Base-by-base conservation (phyloP, 106 monocot species). In the Phalaenopsis aphrodite region DNA sequence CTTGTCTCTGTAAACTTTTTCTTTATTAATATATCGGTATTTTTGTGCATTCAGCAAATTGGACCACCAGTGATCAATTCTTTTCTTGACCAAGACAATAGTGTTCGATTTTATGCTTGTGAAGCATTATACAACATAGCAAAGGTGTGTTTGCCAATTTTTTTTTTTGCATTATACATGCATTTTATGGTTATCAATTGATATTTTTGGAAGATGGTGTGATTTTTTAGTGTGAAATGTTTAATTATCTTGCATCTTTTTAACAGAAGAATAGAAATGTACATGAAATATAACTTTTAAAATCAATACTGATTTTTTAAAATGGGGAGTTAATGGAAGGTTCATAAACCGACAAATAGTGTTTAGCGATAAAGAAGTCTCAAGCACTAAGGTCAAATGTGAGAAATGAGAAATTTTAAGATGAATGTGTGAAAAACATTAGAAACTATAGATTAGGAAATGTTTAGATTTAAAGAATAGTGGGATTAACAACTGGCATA, bases 81-180 rank as follows among this genome's bases (percentile, higher is more conserved):
- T 23, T 95, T 99, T 85, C 67, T 58, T 57, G 95, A 95, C 78
- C 95, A 99, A 86, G 99, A 99, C 75, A 85, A 91, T 58, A 93
- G 95, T 84, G 99, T 99, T 81, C 91, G 99, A 36, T 99, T 91
- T 66, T 99, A 95, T 91, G 95, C 99, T 79, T 99, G 99, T 90
- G 99, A 99, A 90, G 95, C 99, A 81, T 84, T 99, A 41, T 99
- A 99, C 81, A 99, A 99, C 84, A 99, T 99, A 86, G 99, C 95
- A 77, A 99, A 99, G 91, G 99, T 91, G 56, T 83, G 88, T 10
- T 30, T 41, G 1, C 19, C 39, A 19, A 16, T 45, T 5, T 46
- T 24, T 68, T 15, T 42, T 67, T 49, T 74, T 74, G 75, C 56
- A 21, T 82, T 66, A 45, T 43, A 45, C 74, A 15, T 41, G 41